A percentile compares a stretch with the other conserved stretches of the same genome.
Conservation (phyloP, 331 rosid genomes). For the Rhamnella rubrinervis region DNA sequence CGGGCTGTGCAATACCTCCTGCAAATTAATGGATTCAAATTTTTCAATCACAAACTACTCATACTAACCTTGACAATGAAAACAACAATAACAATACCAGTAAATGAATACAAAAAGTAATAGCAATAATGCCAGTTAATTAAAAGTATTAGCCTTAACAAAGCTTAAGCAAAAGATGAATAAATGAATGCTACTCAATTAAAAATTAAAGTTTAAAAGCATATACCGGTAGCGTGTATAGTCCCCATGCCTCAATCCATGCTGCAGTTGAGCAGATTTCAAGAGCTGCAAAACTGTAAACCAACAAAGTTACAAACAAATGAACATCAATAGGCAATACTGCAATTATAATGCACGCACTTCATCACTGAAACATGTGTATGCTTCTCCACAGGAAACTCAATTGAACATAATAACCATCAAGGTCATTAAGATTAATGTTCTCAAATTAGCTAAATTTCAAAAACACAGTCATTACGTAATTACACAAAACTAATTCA, state of each 20-base stretch:
- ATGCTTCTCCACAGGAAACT: neutral
- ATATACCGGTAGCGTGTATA: constrained; percentile 84
- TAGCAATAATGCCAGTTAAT: neutral
- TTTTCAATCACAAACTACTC: neutral
- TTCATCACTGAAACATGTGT: neutral
- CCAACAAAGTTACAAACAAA: neutral
- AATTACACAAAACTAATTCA: neutral
- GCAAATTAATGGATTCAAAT: constrained; percentile 6
- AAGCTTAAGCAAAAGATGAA: neutral
- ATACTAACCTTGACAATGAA: neutral
- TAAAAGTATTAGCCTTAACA: neutral
- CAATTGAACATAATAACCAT: neutral
- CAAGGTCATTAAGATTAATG: too few relatives aligned
- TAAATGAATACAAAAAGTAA: neutral
- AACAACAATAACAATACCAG: neutral
- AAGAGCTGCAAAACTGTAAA: constrained; percentile 74
- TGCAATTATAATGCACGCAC: neutral
- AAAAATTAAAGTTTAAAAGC: neutral
- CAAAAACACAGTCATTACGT: neutral
- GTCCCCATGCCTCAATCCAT: constrained; percentile 83
- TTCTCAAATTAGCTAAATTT: neutral
- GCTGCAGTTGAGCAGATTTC: constrained; percentile 92
- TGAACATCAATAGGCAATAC: neutral
- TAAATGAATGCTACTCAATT: neutral
- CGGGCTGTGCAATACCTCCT: constrained; percentile 94